Evolutionary conservation across 106 monocot genomes (phyloP), one percentile per base, ranked within the genome.

Genomic region (Dendrobium chrysotoxum): DNA sequence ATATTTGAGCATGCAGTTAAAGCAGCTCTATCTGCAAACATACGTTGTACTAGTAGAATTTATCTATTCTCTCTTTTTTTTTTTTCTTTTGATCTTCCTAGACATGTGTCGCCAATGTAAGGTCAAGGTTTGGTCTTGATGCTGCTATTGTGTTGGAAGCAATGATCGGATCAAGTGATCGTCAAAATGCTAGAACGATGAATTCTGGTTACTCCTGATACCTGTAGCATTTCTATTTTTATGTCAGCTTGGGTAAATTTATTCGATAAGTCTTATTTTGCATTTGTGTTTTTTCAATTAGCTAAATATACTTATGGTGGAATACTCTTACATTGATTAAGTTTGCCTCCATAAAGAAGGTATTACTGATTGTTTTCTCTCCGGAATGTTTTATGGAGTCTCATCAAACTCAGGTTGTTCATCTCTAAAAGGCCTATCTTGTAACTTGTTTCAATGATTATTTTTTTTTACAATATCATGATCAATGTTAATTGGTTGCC

Each of bases 141-240:
- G 90, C 90, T 79, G 85, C 75, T 79, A 80, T 81, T 53, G 75
- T 90, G 39, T 79, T 90, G 61, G 87, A 90, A 65, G 90, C 87
- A 53, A 78, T 87, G 85, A 83, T 90, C 71, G 90, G 85, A 20
- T 79, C 79, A 8, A 82, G 28, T 64, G 53, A 53, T 53, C 72
- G 53, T 41, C 72, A 86, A 18, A 80, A 73, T 25, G 68, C 70
- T 42, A 81, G 53, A 61, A 53, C 50, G 35, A 70, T 76, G 13
- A 79, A 76, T 76, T 78, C 78, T n/a, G 86, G 89, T 86, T 86
- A 61, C 17, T 75, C 79, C 30, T 38, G 45, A 64, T 23, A n/a
- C 35, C 64, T 39, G 20, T 41, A 47, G 6, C 44, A 76, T 76
- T 12, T 45, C 9, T 28, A 70, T 46, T 15, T 28, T 47, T 47